Percentiles rank a stretch among this genome's conserved stretches.
Evolutionary conservation across 768 basidiomycete genomes (phyloP).

Genomic region (Lactarius indigo): DNA sequence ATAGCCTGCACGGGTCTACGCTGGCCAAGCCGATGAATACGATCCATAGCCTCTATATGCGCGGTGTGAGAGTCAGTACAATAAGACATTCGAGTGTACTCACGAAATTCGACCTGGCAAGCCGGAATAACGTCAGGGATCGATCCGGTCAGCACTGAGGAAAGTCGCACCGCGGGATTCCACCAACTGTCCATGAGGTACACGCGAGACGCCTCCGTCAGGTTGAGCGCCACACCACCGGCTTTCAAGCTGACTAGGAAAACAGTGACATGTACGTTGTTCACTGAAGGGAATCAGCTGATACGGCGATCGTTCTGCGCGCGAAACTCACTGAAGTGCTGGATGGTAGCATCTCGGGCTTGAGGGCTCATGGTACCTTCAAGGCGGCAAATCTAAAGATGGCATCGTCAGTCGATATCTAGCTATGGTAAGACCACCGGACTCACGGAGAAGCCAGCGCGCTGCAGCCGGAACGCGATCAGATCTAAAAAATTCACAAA

Average conservation of each 20-base stretch:
- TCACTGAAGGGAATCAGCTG: slow-evolving; percentile 49
- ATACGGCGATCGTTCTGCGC: neutral
- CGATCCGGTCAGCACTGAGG: neutral
- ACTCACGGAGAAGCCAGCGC: slow-evolving; percentile 83
- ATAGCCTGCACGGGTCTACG: slow-evolving; percentile 89
- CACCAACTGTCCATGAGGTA: slow-evolving; percentile 99
- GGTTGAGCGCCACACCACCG: slow-evolving; percentile 87
- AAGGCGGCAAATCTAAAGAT: slow-evolving; percentile 75
- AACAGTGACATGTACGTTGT: slow-evolving; percentile 91
- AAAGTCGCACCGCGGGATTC: slow-evolving; percentile 78
- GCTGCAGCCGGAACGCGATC: slow-evolving; percentile 88
- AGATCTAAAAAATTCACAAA: slow-evolving; percentile 93
- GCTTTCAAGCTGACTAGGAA: slow-evolving; percentile 96
- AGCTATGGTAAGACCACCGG: neutral
- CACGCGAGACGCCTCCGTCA: slow-evolving; percentile 89
- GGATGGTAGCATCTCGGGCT: slow-evolving; percentile 90
- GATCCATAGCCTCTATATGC: slow-evolving; percentile 86
- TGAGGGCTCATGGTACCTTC: slow-evolving; percentile 98
- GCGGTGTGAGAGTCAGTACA: neutral
- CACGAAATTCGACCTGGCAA: slow-evolving; percentile 70
- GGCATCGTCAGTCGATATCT: slow-evolving; percentile 13
- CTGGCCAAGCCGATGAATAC: slow-evolving; percentile 95
- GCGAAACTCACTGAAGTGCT: slow-evolving; percentile 76
- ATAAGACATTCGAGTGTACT: slow-evolving; percentile 32
- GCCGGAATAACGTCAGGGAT: neutral